These are phyloP conservation scores for Ascochyta koolunga DNA, from an alignment of 2,329 filamentous ascomycete genomes.

Conservation along the genomic window DNA sequence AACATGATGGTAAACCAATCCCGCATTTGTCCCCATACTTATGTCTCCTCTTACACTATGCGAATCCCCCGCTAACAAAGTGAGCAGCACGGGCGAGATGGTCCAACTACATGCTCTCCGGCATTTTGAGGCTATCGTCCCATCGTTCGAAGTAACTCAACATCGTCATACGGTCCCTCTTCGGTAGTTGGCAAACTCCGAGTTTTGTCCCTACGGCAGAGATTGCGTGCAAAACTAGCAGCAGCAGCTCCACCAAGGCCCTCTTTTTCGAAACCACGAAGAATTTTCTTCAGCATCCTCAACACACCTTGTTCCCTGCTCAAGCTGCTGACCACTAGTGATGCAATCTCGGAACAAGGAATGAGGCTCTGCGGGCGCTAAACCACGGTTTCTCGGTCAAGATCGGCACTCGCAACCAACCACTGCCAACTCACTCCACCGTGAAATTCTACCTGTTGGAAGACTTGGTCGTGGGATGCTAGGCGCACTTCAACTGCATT, in stretches of 20 bases:
- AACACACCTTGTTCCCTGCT: conserved; percentile 10
- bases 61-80: conserved; percentile 10
- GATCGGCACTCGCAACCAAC: conserved; percentile 25
- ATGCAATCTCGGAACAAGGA: conserved; percentile 26
- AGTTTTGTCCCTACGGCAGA: conserved; percentile 20
- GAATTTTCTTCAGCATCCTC: conserved; percentile 22
- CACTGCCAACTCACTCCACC: conserved; percentile 9
- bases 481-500: conserved; percentile 10
- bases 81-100: conserved; percentile 5
- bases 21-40: conserved; percentile 6
- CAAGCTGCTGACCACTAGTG: conserved; percentile 28
- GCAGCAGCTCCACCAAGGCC: conserved; percentile 23
- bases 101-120: conserved; percentile 6
- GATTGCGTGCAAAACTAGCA: conserved; percentile 17
- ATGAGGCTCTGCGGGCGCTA: conserved; percentile 20
- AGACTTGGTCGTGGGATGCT: conserved; percentile 7
- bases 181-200: conserved; percentile 12
- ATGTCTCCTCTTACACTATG: conserved; percentile 5
- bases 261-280: conserved; percentile 30
- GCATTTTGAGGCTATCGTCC: neutral
- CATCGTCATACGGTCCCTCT: conserved; percentile 13
- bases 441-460: neutral
- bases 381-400: conserved; percentile 25
- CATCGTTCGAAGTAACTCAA: conserved; percentile 8
- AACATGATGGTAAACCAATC: conserved; percentile 10